These are phyloP conservation scores for Cryptosporidium viatorum DNA, from an alignment of 169 alveolate species.

Conservation along the genomic window DNA sequence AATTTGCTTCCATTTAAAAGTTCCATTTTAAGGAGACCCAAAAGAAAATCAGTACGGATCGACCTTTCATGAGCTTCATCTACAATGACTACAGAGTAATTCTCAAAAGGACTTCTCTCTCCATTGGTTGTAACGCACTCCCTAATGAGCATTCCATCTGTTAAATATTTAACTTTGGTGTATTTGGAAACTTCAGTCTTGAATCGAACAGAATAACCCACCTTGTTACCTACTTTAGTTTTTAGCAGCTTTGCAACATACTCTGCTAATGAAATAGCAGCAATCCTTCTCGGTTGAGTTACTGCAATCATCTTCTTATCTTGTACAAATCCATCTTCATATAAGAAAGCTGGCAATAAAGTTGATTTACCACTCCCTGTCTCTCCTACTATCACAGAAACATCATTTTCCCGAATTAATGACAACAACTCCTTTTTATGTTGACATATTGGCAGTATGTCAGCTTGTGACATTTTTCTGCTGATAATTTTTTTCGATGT, in stretches of 20 bases:
- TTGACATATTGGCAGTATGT: conserved; percentile 32
- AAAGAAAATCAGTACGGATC: conserved; percentile 91
- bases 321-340: conserved; percentile 76
- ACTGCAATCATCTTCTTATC: conserved; percentile 82
- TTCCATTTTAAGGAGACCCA: conserved; percentile 88
- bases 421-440: conserved; percentile 42
- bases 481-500: neutral
- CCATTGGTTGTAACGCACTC: conserved; percentile 88
- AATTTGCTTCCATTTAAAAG: conserved; percentile 84
- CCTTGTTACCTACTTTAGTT: conserved; percentile 87
- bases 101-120: conserved; percentile 78
- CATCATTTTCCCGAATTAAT: conserved; percentile 83
- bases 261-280: conserved; percentile 91
- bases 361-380: conserved; percentile 94
- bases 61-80: conserved; percentile 98
- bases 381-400: conserved; percentile 92
- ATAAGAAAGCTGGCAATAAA: conserved; percentile 77
- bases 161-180: conserved; percentile 91
- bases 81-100: conserved; percentile 88
- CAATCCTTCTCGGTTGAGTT: conserved; percentile 93
- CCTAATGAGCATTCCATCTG: conserved; percentile 95
- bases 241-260: conserved; percentile 88
- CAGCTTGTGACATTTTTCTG: conserved; percentile 43
- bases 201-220: conserved; percentile 93
- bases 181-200: conserved; percentile 85